A percentile compares a stretch with the other conserved stretches of the same genome.
These are phyloP conservation scores for Ampelomyces quisqualis DNA, from an alignment of 2,329 filamentous ascomycete genomes.

Conservation along the genomic window DNA sequence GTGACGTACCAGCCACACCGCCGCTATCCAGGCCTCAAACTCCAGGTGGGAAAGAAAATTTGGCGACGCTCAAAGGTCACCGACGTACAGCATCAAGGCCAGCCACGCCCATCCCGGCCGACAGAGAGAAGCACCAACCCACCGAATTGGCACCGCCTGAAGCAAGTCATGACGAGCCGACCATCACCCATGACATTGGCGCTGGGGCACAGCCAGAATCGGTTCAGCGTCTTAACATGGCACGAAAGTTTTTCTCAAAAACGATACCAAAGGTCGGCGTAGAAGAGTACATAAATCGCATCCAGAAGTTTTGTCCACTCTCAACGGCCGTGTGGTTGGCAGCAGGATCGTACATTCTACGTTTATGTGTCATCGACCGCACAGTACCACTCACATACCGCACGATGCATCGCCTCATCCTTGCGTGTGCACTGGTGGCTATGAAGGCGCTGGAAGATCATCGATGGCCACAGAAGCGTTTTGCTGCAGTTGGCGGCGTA, in stretches of 20 bases:
- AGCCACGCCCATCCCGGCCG: constrained; percentile 43
- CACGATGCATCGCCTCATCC: constrained; percentile 81
- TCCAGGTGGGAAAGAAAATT: constrained; percentile 47
- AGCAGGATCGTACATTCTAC: constrained; percentile 82
- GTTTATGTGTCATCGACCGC: constrained; percentile 70
- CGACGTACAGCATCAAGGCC: constrained; percentile 42
- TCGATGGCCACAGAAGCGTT: constrained; percentile 78
- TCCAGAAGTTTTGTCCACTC: constrained; percentile 91
- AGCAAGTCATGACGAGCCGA: constrained; percentile 52
- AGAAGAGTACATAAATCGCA: constrained; percentile 78
- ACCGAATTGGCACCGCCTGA: constrained; percentile 52
- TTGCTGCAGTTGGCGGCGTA: constrained; percentile 86
- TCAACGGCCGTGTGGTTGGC: constrained; percentile 92
- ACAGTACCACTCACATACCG: constrained; percentile 77
- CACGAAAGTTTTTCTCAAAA: constrained; percentile 91
- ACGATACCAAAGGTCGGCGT: constrained; percentile 79
- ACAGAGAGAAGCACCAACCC: constrained; percentile 44
- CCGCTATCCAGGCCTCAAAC: constrained; percentile 63
- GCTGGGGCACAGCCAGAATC: constrained; percentile 71
- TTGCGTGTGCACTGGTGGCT: constrained; percentile 81
- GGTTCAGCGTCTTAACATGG: constrained; percentile 80
- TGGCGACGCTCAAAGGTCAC: constrained; percentile 27
- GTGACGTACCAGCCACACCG: constrained; percentile 79
- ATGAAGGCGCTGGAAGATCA: constrained; percentile 96
- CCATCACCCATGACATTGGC: constrained; percentile 50